Evolutionary conservation across 2,329 filamentous ascomycete species (phyloP), one percentile per base, ranked within the genome.

Genomic region (Penicillium rolfsii): DNA sequence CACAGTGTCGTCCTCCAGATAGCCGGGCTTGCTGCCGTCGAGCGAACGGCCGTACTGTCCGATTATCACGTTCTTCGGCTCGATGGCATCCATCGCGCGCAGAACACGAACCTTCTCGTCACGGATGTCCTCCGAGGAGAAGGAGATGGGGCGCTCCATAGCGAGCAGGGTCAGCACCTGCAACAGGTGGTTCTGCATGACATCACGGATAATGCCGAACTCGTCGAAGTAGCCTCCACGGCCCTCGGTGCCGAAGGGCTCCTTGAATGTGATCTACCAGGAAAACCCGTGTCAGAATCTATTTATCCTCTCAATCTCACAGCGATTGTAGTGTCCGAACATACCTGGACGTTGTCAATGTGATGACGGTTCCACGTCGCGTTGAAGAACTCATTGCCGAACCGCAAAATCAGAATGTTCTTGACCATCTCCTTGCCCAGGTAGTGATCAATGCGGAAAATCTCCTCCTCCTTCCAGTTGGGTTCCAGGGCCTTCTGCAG

Each of bases 391-490:
- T 96, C 93, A 83, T 99, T 99, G 71, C 95, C 96, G 76, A 99
- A 99, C 76, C 96, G 88, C 69, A 99, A 87, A 71, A 99, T 97
- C 68, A 99, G 85, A 70, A 99, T 96, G 82, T 99, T 99, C 88
- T 99, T 99, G 73, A 99, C 95, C 95, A 99, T 99, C 82, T 99
- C 95, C 85, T 99, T 99, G 73, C 96, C 96, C 52, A 99, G 87
- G 80, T 99, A 99, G 83, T 99, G 95, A 79, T 99, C 95, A 74
- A 99, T 99, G 75, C 95, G 93, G 88, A 96, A 99, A 69, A 99
- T 89, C 82, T 99, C 95, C 57, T 98, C 94, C 81, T 99, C 96
- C 75, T 91, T 95, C 96, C 95, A 99, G 82, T 99, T 93, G 46
- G 95, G 95, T 76, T 94, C 91, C 65, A 99, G 87, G 7, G 95